phyloP scores from a whole-genome alignment of 1,139 yeast species.

The Candida dubliniensis region DNA sequence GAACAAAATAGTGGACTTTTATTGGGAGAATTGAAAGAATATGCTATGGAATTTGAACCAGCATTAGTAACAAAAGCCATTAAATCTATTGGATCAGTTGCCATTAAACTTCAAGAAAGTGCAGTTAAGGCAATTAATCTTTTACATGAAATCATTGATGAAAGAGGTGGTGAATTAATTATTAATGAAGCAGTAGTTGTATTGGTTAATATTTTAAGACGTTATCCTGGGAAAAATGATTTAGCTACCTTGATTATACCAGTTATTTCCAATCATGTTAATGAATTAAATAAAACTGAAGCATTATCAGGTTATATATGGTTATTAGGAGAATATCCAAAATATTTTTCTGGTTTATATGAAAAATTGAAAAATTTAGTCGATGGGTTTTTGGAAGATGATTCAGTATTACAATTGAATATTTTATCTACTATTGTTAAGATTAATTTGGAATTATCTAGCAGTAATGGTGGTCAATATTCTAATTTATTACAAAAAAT shows the following conservation, averaged over 20 bases:
- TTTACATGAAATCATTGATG: slow-evolving; percentile 71
- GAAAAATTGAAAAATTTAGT: slow-evolving; percentile 51
- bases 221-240: slow-evolving; percentile 65
- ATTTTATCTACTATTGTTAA: slow-evolving; percentile 79
- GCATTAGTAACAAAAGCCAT: slow-evolving; percentile 84
- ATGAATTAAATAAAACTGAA: slow-evolving; percentile 59
- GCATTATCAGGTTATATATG: slow-evolving; percentile 80
- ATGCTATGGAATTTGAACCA: slow-evolving; percentile 91
- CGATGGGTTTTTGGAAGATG: slow-evolving; percentile 68
- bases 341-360: slow-evolving; percentile 57
- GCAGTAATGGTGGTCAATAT: slow-evolving; percentile 16
- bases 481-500: slow-evolving; percentile 63
- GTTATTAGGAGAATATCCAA: slow-evolving; percentile 87
- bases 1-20: slow-evolving; percentile 67
- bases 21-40: slow-evolving; percentile 84
- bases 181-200: slow-evolving; percentile 80
- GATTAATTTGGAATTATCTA: slow-evolving; percentile 50
- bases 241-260: slow-evolving; percentile 68
- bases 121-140: slow-evolving; percentile 74
- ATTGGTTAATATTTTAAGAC: slow-evolving; percentile 75
- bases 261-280: slow-evolving; percentile 59
- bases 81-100: slow-evolving; percentile 83
- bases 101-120: slow-evolving; percentile 68
- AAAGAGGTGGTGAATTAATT: slow-evolving; percentile 70
- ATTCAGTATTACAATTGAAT: slow-evolving; percentile 72